A percentile compares a stretch with the other conserved stretches of the same genome.
Evolutionary conservation across 2,329 filamentous ascomycete genomes (phyloP).

Genomic region (Verticillium klebahnii): DNA sequence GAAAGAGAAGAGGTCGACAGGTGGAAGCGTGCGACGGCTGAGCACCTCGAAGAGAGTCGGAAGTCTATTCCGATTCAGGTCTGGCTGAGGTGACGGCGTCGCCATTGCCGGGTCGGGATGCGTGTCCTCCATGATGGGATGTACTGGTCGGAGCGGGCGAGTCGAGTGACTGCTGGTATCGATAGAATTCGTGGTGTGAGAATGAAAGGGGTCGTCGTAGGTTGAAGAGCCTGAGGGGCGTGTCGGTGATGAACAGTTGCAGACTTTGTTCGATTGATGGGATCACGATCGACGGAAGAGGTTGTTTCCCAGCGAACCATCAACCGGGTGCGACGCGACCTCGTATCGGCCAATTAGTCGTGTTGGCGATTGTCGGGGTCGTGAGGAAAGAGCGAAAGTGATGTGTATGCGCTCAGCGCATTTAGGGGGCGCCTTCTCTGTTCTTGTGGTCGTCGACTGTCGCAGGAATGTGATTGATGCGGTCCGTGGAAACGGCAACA

Average conservation of each 20-base stretch:
- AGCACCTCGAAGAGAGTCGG: conserved; percentile 95
- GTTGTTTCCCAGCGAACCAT: neutral
- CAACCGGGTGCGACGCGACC: neutral
- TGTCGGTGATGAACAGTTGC: neutral
- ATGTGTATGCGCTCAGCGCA: neutral
- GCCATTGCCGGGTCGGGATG: conserved; percentile 13
- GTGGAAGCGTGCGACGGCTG: conserved; percentile 87
- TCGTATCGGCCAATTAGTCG: neutral
- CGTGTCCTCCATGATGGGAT: neutral
- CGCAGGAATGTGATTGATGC: neutral
- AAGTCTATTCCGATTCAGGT: conserved; percentile 71
- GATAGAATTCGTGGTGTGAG: neutral
- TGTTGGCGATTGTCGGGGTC: neutral
- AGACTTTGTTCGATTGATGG: neutral
- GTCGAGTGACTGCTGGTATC: neutral
- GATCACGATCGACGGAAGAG: neutral
- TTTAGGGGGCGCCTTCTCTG: neutral
- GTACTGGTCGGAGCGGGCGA: neutral
- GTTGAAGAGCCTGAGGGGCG: neutral
- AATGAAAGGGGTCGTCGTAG: neutral
- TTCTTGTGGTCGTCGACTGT: neutral
- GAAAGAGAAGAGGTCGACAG: conserved; percentile 96
- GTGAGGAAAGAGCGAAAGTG: neutral
- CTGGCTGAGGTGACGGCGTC: conserved; percentile 51
- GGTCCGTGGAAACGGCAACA: neutral